A percentile compares a stretch with the other conserved stretches of the same genome.
These are phyloP conservation scores for Tetracladium setigerum DNA, from an alignment of 495 filamentous ascomycete genomes.

Conservation along the genomic window DNA sequence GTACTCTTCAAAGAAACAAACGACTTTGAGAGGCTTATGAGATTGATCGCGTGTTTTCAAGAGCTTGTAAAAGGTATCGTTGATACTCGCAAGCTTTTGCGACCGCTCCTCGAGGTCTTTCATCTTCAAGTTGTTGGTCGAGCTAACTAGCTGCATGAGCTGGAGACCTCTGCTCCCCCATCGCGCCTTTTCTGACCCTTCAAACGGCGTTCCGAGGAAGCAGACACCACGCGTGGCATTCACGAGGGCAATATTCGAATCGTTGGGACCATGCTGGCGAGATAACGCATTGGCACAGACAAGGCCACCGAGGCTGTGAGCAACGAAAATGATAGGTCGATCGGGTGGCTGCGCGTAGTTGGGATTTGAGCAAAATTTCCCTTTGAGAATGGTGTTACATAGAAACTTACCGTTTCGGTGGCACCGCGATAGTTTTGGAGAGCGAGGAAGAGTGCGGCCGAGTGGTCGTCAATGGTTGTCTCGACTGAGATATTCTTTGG, in stretches of 20 bases:
- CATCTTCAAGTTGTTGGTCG: background rate
- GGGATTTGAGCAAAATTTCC: background rate
- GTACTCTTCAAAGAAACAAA: conserved; percentile 3
- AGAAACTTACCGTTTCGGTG: background rate
- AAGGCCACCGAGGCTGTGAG: conserved; percentile 2
- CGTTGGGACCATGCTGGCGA: background rate
- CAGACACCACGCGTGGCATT: background rate
- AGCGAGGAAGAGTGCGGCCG: background rate
- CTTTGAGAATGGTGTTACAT: too few species aligned
- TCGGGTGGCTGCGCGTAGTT: background rate
- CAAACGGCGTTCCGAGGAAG: conserved; percentile 6
- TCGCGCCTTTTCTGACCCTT: background rate
- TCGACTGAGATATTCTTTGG: background rate
- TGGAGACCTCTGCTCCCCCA: background rate
- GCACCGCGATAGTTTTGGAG: background rate
- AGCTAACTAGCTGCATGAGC: background rate
- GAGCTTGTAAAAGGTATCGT: background rate
- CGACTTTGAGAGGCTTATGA: conserved; percentile 1
- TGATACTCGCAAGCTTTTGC: background rate
- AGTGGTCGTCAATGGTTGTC: conserved; percentile 3
- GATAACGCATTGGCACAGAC: conserved; percentile 1
- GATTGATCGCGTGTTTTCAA: background rate
- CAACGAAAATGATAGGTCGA: conserved; percentile 6
- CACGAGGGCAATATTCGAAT: background rate
- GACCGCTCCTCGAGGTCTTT: conserved; percentile 3